These are phyloP conservation scores for Penicillium samsonianum DNA, from an alignment of 495 filamentous ascomycete species.

Conservation along the genomic window DNA sequence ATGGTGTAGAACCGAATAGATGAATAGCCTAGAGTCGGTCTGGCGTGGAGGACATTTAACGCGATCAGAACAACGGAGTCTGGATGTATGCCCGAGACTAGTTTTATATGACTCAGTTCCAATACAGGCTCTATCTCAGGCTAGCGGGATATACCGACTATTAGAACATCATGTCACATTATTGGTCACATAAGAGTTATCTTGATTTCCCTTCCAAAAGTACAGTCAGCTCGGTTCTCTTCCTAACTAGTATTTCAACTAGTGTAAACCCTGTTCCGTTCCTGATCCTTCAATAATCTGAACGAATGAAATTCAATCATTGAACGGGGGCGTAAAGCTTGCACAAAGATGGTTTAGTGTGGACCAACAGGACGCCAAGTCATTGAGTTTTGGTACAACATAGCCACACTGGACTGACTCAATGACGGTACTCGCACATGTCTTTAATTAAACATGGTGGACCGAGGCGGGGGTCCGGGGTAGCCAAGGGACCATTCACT, in stretches of 20 bases:
- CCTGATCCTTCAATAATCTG: neutral
- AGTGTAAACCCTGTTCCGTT: neutral
- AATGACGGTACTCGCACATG: neutral
- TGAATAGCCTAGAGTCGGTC: conserved; percentile 6
- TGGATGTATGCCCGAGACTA: conserved; percentile 10
- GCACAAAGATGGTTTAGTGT: neutral
- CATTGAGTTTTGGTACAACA: neutral
- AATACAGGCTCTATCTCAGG: conserved; percentile 4
- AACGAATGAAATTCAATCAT: conserved; percentile 5
- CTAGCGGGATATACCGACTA: conserved; percentile 9
- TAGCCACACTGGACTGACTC: neutral
- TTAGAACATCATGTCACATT: conserved; percentile 1
- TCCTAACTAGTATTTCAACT: conserved; percentile 2
- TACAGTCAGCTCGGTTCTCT: conserved; percentile 8
- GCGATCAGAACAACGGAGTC: conserved; percentile 2
- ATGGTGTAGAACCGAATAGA: conserved; percentile 3
- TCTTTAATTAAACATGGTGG: conserved; percentile 5
- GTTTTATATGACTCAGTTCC: conserved; percentile 7
- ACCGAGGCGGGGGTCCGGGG: neutral
- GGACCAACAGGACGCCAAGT: neutral
- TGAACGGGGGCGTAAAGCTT: neutral
- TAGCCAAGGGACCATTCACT: conserved; percentile 2
- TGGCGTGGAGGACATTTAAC: conserved; percentile 2
- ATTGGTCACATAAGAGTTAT: conserved; percentile 1
- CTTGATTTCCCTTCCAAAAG: conserved; percentile 1